Evolutionary conservation across 352 stramenopile genomes (phyloP).

Genomic region (Phytophthora podocarpi): DNA sequence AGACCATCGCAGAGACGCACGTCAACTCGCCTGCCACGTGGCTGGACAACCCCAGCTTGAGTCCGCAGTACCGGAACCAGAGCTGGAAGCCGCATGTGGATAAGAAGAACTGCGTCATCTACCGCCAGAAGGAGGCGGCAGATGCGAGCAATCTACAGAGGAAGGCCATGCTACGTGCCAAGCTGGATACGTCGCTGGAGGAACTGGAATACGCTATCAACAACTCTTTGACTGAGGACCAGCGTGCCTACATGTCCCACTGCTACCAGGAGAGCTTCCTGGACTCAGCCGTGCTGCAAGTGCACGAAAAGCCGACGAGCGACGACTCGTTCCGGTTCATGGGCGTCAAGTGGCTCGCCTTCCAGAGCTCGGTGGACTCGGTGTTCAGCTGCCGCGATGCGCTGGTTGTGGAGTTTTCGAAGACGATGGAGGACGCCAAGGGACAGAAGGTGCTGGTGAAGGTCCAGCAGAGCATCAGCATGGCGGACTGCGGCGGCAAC

Average conservation of each 20-base stretch:
- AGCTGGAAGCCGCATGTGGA: constrained; percentile 70
- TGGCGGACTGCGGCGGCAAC: constrained; percentile 46
- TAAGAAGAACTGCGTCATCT: constrained; percentile 78
- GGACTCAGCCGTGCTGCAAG: constrained; percentile 75
- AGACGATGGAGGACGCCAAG: constrained; percentile 59
- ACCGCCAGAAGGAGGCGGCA: constrained; percentile 60
- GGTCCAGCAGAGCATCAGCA: constrained; percentile 60
- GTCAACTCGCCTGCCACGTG: constrained; percentile 56
- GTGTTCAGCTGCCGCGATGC: constrained; percentile 69
- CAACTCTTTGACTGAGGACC: constrained; percentile 61
- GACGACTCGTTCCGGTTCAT: constrained; percentile 75
- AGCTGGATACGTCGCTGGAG: constrained; percentile 73
- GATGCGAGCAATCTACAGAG: constrained; percentile 44
- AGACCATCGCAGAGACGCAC: constrained; percentile 43
- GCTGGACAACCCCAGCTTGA: constrained; percentile 74
- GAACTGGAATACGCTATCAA: constrained; percentile 74
- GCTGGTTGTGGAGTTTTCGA: constrained; percentile 64
- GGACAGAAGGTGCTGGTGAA: constrained; percentile 67
- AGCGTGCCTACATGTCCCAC: constrained; percentile 65
- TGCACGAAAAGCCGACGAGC: constrained; percentile 43
- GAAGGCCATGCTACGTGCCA: constrained; percentile 61
- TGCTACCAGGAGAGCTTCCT: constrained; percentile 78
- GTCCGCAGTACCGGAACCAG: constrained; percentile 58
- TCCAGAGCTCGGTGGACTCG: constrained; percentile 73
- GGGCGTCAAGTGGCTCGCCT: constrained; percentile 77